phyloP scores from a whole-genome alignment of 768 basidiomycete species.

The Baorangia bicolor region DNA sequence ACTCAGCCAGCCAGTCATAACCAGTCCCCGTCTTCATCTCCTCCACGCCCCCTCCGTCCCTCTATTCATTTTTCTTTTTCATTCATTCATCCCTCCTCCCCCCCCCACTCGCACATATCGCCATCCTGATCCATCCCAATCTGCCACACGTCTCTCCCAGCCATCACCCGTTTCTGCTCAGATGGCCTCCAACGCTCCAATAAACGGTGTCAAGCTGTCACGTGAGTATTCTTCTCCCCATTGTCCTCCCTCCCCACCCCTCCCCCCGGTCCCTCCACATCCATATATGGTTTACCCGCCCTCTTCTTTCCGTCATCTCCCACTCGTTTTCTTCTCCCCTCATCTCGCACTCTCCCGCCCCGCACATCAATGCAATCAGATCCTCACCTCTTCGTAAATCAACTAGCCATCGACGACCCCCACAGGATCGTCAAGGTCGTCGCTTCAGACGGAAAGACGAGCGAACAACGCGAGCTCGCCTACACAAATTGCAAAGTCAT shows the following conservation, averaged over 20 bases:
- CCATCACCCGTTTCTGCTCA: constrained; percentile 19
- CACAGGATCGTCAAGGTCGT: constrained; percentile 92
- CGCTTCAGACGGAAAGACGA: constrained; percentile 92
- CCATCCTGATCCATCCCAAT: constrained; percentile 13
- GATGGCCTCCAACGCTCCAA: constrained; percentile 78
- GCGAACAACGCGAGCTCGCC: constrained; percentile 80
- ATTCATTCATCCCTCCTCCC: neutral
- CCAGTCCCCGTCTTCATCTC: constrained; percentile 4
- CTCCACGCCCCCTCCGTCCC: constrained; percentile 4
- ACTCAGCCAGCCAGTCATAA: neutral
- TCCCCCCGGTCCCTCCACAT: constrained; percentile 15
- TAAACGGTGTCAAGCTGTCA: constrained; percentile 86
- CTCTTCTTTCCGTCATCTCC: constrained; percentile 23
- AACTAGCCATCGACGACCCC: constrained; percentile 89
- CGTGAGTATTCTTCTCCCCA: constrained; percentile 49
- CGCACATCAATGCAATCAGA: constrained; percentile 28
- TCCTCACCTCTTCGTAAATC: constrained; percentile 24
- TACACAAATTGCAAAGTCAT: constrained; percentile 99
- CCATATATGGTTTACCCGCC: constrained; percentile 32
- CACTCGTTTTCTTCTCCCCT: constrained; percentile 39
- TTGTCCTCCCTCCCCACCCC: constrained; percentile 15
- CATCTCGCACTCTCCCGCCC: constrained; percentile 21
- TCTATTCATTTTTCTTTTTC: neutral
- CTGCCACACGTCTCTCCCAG: constrained; percentile 2
- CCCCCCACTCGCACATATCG: constrained; percentile 9